Base-by-base conservation (phyloP, 495 filamentous ascomycete species). In the Pyrenula aspistea region DNA sequence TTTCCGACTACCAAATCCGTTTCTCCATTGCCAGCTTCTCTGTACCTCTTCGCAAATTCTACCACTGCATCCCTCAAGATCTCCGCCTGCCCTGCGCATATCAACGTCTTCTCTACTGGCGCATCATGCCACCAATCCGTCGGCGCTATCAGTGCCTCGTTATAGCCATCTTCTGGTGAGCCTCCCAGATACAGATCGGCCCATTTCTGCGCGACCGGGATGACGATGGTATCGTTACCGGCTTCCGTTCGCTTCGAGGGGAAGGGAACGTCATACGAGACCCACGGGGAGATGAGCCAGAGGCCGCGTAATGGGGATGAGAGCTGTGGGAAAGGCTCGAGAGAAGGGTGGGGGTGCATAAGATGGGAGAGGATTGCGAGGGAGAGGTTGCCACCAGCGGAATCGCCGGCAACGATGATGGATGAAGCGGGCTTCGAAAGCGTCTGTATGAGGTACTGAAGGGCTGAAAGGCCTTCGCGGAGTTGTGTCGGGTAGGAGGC, bases 401-500 rank as follows among this genome's bases (percentile, higher is more conserved):
- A 56, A 20, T 61, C 57, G 22, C 60, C 60, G n/a, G 48, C 51
- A 1, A 61, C 31, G 36, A 42, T 56, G 12, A 61, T 55, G 20
- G 10, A 25, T 11, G 55, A 57, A 10, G 55, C 23, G 1, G 55
- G 47, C 21, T 36, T 23, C 23, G 22, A 36, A 12, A 49, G 19
- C 2, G 47, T 53, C 1, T 53, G 25, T 24, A 25, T 23, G 2
- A 57, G 22, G 24, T 57, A 51, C 12, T 54, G 23, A 8, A 57
- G 55, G 21, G 51, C 21, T 2, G 47, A 51, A 15, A 57, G 25
- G 20, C 31, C 55, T 19, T 57, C 47, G 20, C 55, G 49, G n/a
- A 57, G 47, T 21, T 57, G 55, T 12, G 55, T 57, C n/a, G 55
- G 55, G 25, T 57, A 57, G 73, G 55, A 58, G 2, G 57, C 68